These are phyloP conservation scores for Sporothrix dimorphospora DNA, from an alignment of 2,329 filamentous ascomycete species.

Conservation along the genomic window DNA sequence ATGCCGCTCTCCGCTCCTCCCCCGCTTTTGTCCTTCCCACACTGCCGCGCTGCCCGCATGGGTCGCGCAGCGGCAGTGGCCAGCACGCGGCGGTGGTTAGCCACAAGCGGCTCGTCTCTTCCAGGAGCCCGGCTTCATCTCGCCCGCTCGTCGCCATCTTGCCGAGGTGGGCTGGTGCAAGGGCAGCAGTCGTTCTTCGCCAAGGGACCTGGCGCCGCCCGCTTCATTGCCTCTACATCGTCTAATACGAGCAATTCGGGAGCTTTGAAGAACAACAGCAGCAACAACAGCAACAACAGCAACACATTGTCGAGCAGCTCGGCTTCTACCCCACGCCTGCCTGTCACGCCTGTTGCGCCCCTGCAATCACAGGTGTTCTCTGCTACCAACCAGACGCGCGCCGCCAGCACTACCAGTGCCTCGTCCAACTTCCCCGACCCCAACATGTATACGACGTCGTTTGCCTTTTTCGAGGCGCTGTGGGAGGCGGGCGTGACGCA, in stretches of 20 bases:
- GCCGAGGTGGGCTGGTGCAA: slow-evolving; percentile 17
- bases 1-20: slow-evolving; percentile 15
- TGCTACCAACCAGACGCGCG: background rate
- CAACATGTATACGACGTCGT: slow-evolving; percentile 71
- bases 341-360: background rate
- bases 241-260: background rate
- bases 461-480: slow-evolving; percentile 80
- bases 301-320: background rate
- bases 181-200: background rate
- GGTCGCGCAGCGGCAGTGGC: background rate
- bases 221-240: slow-evolving; percentile 22
- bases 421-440: background rate
- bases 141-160: slow-evolving; percentile 11
- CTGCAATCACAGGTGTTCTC: background rate
- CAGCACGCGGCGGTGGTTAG: slow-evolving; percentile 10
- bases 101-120: background rate
- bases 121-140: slow-evolving; percentile 17
- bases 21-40: slow-evolving; percentile 19
- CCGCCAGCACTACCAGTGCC: background rate
- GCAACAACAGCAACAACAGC: background rate
- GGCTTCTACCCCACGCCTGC: no score
- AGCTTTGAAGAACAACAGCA: background rate
- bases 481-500: slow-evolving; percentile 69
- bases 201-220: background rate
- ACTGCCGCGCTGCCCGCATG: background rate